Percentiles rank a stretch among this genome's conserved stretches.
Conservation (phyloP, 306 rosid genomes). For the Vicia villosa region DNA sequence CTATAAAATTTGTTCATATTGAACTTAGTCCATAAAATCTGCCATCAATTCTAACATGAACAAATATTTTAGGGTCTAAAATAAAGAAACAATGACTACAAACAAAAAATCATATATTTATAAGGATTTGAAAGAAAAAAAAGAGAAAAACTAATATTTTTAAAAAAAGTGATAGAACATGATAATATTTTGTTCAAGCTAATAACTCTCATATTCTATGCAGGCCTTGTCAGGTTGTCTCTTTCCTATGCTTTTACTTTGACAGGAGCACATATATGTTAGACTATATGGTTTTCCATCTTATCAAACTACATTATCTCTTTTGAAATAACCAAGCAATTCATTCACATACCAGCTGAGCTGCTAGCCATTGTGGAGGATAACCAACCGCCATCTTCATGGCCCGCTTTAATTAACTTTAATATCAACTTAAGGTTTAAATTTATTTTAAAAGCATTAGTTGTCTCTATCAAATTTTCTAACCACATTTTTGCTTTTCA, state of each 20-base stretch:
- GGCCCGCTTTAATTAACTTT: too few relatives aligned
- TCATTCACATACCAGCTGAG: constrained; percentile 62
- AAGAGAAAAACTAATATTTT: neutral
- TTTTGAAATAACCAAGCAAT: constrained; percentile 78
- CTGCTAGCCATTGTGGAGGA: constrained; percentile 61
- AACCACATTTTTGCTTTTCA: too few relatives aligned
- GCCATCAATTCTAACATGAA: too few relatives aligned
- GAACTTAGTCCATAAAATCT: too few relatives aligned
- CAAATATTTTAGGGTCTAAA: too few relatives aligned
- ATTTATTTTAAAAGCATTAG: too few relatives aligned
- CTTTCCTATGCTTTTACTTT: constrained; percentile 71
- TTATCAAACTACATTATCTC: constrained; percentile 66
- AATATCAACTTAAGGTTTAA: too few relatives aligned
- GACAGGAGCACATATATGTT: constrained; percentile 45
- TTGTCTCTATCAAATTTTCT: too few relatives aligned
- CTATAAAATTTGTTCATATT: too few relatives aligned
- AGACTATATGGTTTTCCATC: constrained; percentile 54
- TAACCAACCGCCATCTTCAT: constrained; percentile 62
- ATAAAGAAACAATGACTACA: too few relatives aligned
- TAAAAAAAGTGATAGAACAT: neutral
- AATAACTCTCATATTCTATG: constrained; percentile 21
- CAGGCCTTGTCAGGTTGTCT: constrained; percentile 79
- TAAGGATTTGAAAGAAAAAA: neutral
- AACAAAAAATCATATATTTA: too few relatives aligned
- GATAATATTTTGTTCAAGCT: neutral